Base-by-base conservation (phyloP, 139 green algal genomes). In the Chlamydomonas schloesseri region DNA sequence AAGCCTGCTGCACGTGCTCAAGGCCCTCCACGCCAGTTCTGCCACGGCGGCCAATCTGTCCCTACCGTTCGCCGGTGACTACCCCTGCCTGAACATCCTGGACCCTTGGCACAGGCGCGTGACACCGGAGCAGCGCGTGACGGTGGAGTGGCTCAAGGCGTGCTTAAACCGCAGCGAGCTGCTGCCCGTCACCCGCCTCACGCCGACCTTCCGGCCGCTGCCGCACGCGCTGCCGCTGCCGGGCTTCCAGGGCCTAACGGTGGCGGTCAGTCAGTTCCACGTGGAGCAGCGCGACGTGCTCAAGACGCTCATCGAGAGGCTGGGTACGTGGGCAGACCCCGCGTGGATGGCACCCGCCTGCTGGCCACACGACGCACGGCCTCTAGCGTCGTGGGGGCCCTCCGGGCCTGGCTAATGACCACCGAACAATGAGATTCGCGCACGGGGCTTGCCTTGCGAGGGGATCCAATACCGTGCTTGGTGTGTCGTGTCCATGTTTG, bases 191-290 rank as follows among this genome's bases (percentile, higher is more conserved):
- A 68, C 26, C 20, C 78, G 64, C 78, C 42, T 53, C 31, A 74
- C 46, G 78, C 78, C 78, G 78, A 64, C 75, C 24, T 67, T 64
- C 42, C 64, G 64, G 42, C 78, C 78, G 42, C 78, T 84, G 64
- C 64, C 64, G 46, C 46, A 74, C 64, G 64, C 64, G 20, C 65
- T 84, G 78, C 78, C 78, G 21, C 47, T 74, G 28, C 42, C 46
- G 0, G 11, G 46, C 37, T 74, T 84, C 64, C 26, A 50, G 20
- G 64, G 42, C 11, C 29, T 53, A 5, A 23, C 36, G 14, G 24
- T 84, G 46, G 78, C 78, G 4, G 29, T 84, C 29, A 84, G 78
- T 29, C 64, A 74, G 47, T 84, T 75, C 64, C 64, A 84, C 64
- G 18, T 26, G 42, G 78, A 84, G 23, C 78, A 75, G 64, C 78